Evolutionary conservation across 176 grass and related monocot species (phyloP).

Genomic region (Calamus simplicifolius): DNA sequence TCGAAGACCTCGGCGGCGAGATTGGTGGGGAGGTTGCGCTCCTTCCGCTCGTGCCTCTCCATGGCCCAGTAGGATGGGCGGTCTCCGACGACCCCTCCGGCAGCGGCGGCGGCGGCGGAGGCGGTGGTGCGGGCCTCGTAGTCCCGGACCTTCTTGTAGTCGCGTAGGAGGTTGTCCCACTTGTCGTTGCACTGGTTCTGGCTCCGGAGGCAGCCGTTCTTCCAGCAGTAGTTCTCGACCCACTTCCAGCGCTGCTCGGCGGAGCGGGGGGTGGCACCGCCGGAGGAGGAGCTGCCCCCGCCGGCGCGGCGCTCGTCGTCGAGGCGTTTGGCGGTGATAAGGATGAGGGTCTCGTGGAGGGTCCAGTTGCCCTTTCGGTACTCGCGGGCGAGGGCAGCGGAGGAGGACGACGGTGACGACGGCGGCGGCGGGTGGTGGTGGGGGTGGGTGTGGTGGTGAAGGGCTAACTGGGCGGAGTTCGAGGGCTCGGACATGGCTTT

Average conservation of each 20-base stretch:
- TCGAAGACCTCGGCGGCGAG: slow-evolving; percentile 76
- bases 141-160: slow-evolving; percentile 99
- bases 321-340: slow-evolving; percentile 85
- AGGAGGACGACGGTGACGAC: slow-evolving; percentile 27
- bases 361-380: slow-evolving; percentile 99
- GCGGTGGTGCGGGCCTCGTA: slow-evolving; percentile 47
- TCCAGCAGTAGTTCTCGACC: slow-evolving; percentile 99
- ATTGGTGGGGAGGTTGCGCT: slow-evolving; percentile 85
- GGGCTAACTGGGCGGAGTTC: slow-evolving; percentile 27
- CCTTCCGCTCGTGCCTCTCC: slow-evolving; percentile 88
- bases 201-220: slow-evolving; percentile 79
- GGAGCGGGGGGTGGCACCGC: slow-evolving; percentile 22
- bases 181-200: slow-evolving; percentile 99
- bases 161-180: slow-evolving; percentile 99
- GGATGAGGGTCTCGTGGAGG: slow-evolving; percentile 87
- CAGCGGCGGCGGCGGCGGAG: neutral
- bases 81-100: neutral
- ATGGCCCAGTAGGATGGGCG: slow-evolving; percentile 73
- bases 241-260: slow-evolving; percentile 99
- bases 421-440: slow-evolving; percentile 27
- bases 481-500: slow-evolving; percentile 42
- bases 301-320: slow-evolving; percentile 75
- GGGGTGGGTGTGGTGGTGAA: slow-evolving; percentile 10
- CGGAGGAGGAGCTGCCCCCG: neutral
- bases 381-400: slow-evolving; percentile 45